A percentile compares a stretch with the other conserved stretches of the same genome.
These are phyloP conservation scores for Chaetomium sp. DNA, from an alignment of 2,329 filamentous ascomycete species.

Conservation along the genomic window DNA sequence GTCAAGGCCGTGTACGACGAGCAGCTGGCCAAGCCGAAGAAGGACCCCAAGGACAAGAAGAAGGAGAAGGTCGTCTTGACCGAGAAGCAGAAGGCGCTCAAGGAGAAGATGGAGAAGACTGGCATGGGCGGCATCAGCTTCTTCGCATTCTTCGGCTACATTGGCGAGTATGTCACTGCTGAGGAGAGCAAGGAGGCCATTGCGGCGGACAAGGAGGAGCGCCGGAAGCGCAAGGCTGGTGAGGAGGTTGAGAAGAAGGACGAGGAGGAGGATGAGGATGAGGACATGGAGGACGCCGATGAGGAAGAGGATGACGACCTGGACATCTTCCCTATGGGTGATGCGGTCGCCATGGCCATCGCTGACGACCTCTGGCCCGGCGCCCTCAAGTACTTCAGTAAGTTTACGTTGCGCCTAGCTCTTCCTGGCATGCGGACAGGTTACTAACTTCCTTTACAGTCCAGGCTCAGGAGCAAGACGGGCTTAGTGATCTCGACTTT, in stretches of 20 bases:
- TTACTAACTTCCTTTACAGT: slow-evolving; percentile 41
- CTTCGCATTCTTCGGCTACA: slow-evolving; percentile 85
- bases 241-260: slow-evolving; percentile 41
- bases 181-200: slow-evolving; percentile 62
- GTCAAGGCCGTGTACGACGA: slow-evolving; percentile 64
- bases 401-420: slow-evolving; percentile 33
- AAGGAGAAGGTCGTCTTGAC: slow-evolving; percentile 33
- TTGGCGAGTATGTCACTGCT: slow-evolving; percentile 60
- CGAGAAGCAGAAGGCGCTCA: slow-evolving; percentile 43
- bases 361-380: slow-evolving; percentile 84
- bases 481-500: slow-evolving; percentile 63
- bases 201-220: slow-evolving; percentile 54
- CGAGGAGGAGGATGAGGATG: slow-evolving; percentile 46
- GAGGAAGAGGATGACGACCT: slow-evolving; percentile 57
- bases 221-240: slow-evolving; percentile 42
- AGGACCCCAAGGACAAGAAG: slow-evolving; percentile 31
- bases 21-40: slow-evolving; percentile 37
- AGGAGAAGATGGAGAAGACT: slow-evolving; percentile 51
- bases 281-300: slow-evolving; percentile 52
- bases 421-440: background rate
- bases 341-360: slow-evolving; percentile 72
- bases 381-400: slow-evolving; percentile 88
- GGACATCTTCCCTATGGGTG: slow-evolving; percentile 84
- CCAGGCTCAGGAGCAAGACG: slow-evolving; percentile 64
- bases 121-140: slow-evolving; percentile 66